Percentiles rank a stretch among this genome's conserved stretches.
Evolutionary conservation across 2,329 filamentous ascomycete genomes (phyloP).

Genomic region (Aureobasidium zeae): DNA sequence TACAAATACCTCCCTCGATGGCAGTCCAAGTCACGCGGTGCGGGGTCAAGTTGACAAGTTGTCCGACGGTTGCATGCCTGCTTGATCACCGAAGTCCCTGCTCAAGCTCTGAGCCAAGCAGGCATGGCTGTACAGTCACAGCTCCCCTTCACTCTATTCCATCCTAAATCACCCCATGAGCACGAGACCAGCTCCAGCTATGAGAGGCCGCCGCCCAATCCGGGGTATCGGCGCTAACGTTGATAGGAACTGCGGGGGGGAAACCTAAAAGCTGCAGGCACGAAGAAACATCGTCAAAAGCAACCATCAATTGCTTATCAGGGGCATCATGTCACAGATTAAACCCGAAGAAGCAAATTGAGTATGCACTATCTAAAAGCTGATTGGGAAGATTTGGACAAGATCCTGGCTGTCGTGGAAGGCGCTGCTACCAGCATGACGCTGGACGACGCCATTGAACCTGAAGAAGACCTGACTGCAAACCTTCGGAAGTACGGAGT

Average conservation of each 20-base stretch:
- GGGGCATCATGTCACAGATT: neutral
- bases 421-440: too few species aligned
- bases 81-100: conserved; percentile 10
- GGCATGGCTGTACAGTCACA: conserved; percentile 7
- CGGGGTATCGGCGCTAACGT: conserved; percentile 9
- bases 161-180: conserved; percentile 13
- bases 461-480: conserved; percentile 2
- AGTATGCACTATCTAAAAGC: too few species aligned
- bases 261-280: conserved; percentile 4
- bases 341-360: neutral
- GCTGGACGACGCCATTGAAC: neutral
- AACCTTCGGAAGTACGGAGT: conserved; percentile 10
- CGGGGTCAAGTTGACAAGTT: too few species aligned
- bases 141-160: neutral
- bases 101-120: conserved; percentile 16
- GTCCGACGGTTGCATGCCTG: conserved; percentile 13
- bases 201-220: conserved; percentile 4
- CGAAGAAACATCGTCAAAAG: conserved; percentile 13
- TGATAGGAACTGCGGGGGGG: conserved; percentile 7
- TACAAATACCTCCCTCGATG: conserved; percentile 4
- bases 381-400: too few species aligned
- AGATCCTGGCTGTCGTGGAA: too few species aligned
- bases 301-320: conserved; percentile 4
- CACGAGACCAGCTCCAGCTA: conserved; percentile 15
- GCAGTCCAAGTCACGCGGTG: conserved; percentile 15